Evolutionary conservation across 768 basidiomycete genomes (phyloP), one percentile per base, ranked within the genome.

Genomic region (Trametes gibbosa): DNA sequence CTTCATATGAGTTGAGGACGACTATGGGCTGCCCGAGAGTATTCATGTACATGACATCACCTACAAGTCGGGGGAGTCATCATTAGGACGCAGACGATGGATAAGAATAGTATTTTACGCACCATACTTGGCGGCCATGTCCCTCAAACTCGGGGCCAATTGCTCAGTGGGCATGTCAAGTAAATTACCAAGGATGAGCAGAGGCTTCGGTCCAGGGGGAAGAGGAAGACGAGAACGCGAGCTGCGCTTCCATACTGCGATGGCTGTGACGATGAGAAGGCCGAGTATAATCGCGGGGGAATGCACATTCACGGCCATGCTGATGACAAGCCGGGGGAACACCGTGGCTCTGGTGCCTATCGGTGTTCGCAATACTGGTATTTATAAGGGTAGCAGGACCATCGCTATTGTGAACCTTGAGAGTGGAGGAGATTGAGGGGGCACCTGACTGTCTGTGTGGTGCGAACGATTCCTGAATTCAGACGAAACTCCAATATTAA

Each of bases 141-240:
- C 49, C 1, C 34, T 14, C n/a, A 56, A 55, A 10, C 43, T 50
- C 13, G 34, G 51, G 24, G 62, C 65, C 4, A 58, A 50, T 8
- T 66, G 19, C n/a, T 62, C 57, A n/a, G 52, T 45, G 3, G 68
- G 66, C 37, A 68, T 56, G 34, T 69, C 63, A 9, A 66, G 42
- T 4, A 69, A 46, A 34, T 68, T 70, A 7, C 71, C 71, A 1
- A 71, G 25, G 24, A 72, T 41, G 0, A 68, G 66, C 46, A 50
- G 43, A 1, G 60, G 58, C 37, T 56, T 62, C 32, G 71, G 69
- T 3, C 70, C 69, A 16, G 70, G 69, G 12, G 70, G 70, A 5
- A 61, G 9, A 9, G 37, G 37, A 13, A 39, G 37, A 5, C 13
- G 17, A 13, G 37, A 39, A 39, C 37, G 37, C 13, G 37, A 39